These are phyloP conservation scores for Echium plantagineum DNA, from an alignment of 257 asterid genomes.

Conservation along the genomic window DNA sequence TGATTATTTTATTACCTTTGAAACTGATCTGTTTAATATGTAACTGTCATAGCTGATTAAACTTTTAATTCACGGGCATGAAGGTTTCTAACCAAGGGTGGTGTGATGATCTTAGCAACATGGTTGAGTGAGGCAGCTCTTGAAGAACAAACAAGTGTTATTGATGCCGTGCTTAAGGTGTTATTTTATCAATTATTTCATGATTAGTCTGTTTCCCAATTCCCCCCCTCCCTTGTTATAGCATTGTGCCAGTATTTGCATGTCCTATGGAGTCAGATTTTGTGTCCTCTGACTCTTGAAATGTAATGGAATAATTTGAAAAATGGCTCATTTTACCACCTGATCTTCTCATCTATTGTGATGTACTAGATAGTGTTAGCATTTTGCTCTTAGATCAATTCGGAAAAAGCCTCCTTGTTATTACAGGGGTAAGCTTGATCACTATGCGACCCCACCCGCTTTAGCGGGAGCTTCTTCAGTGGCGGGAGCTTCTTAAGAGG, in stretches of 20 bases:
- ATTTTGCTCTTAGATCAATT: too few relatives aligned
- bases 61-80: conserved; percentile 15
- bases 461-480: too few relatives aligned
- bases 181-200: neutral
- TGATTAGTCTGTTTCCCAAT: neutral
- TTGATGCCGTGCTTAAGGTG: conserved; percentile 70
- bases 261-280: too few relatives aligned
- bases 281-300: too few relatives aligned
- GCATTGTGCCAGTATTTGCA: conserved; percentile 4
- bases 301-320: too few relatives aligned
- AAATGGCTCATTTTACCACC: too few relatives aligned
- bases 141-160: conserved; percentile 86
- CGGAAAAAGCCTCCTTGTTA: too few relatives aligned
- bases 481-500: too few relatives aligned
- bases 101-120: conserved; percentile 82
- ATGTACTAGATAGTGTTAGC: too few relatives aligned
- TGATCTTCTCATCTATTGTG: too few relatives aligned
- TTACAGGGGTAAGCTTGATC: too few relatives aligned
- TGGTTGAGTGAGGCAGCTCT: conserved; percentile 88
- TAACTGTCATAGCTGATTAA: conserved; percentile 1
- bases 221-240: neutral
- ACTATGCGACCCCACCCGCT: too few relatives aligned
- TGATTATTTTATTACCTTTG: neutral
- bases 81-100: conserved; percentile 86
- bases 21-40: neutral